phyloP scores from a whole-genome alignment of 75 land plant genomes.

The Selaginella moellendorffii region DNA sequence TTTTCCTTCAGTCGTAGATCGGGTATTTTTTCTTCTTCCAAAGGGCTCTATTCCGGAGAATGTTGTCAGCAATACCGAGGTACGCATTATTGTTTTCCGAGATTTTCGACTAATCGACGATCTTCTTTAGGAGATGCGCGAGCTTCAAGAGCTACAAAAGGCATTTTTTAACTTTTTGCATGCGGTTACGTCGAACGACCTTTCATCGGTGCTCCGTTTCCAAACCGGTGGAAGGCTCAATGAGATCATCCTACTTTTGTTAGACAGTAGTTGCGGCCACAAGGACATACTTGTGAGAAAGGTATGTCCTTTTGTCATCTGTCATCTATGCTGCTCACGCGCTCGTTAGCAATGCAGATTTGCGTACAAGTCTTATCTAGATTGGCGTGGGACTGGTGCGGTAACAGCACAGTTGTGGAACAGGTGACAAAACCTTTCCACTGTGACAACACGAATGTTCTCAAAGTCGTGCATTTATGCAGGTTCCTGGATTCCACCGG shows the following conservation, averaged over 20 bases:
- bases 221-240: conserved; percentile 46
- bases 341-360: no score
- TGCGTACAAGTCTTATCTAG: conserved; percentile 82
- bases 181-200: conserved; percentile 56
- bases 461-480: not conserved
- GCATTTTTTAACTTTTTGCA: conserved; percentile 66
- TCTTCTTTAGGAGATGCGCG: conserved; percentile 70
- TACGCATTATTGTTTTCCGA: conserved; percentile 12
- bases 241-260: conserved; percentile 53
- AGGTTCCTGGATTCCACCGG: conserved; percentile 89
- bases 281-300: conserved; percentile 75
- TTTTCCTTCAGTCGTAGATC: conserved; percentile 56
- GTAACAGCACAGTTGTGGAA: conserved; percentile 45
- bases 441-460: no score
- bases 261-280: conserved; percentile 51
- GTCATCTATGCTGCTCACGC: no score
- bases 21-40: conserved; percentile 52
- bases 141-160: conserved; percentile 71
- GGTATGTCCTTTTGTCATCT: conserved; percentile 50
- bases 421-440: conserved; percentile 38
- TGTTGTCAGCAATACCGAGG: conserved; percentile 81
- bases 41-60: conserved; percentile 51
- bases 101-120: not conserved
- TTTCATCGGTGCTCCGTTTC: conserved; percentile 71
- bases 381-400: conserved; percentile 82